Percentiles rank a stretch among this genome's conserved stretches.
These are phyloP conservation scores for Lentinula aciculospora DNA, from an alignment of 768 basidiomycete genomes.

Conservation along the genomic window DNA sequence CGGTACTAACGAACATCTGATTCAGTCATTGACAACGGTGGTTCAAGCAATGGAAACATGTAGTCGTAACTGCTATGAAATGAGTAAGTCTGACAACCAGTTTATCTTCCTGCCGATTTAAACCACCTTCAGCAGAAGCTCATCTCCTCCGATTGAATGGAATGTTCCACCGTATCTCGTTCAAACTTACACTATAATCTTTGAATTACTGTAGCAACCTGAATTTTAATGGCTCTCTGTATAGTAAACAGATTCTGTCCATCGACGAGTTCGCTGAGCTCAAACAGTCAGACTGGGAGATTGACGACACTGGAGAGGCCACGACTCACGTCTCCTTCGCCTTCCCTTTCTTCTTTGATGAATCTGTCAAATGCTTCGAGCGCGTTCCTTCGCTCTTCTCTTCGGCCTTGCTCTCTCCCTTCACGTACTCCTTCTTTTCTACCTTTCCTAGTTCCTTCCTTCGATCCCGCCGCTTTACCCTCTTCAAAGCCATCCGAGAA, in stretches of 20 bases:
- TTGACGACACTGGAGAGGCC: background rate
- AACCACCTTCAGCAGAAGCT: background rate
- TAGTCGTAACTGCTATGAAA: background rate
- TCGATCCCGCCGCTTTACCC: conserved; percentile 34
- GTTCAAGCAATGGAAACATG: conserved; percentile 2
- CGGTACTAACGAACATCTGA: background rate
- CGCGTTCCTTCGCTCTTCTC: conserved; percentile 48
- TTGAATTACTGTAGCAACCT: background rate
- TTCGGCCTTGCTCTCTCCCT: conserved; percentile 31
- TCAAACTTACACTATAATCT: background rate
- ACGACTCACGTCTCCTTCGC: conserved; percentile 17
- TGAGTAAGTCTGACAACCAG: background rate
- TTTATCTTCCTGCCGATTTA: no score
- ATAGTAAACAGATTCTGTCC: conserved; percentile 21
- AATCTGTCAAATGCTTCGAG: conserved; percentile 55
- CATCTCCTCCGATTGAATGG: background rate
- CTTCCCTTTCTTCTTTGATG: conserved; percentile 37
- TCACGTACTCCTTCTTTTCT: conserved; percentile 30
- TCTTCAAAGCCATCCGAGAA: conserved; percentile 39
- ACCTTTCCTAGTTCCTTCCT: conserved; percentile 37
- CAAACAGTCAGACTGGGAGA: conserved; percentile 9
- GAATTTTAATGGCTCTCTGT: background rate
- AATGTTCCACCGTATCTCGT: background rate
- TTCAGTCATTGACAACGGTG: background rate
- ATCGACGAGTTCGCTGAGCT: conserved; percentile 24